A percentile compares a stretch with the other conserved stretches of the same genome.
These are phyloP conservation scores for Trichophaea hybrida DNA, from an alignment of 2,329 filamentous ascomycete genomes.

Conservation along the genomic window DNA sequence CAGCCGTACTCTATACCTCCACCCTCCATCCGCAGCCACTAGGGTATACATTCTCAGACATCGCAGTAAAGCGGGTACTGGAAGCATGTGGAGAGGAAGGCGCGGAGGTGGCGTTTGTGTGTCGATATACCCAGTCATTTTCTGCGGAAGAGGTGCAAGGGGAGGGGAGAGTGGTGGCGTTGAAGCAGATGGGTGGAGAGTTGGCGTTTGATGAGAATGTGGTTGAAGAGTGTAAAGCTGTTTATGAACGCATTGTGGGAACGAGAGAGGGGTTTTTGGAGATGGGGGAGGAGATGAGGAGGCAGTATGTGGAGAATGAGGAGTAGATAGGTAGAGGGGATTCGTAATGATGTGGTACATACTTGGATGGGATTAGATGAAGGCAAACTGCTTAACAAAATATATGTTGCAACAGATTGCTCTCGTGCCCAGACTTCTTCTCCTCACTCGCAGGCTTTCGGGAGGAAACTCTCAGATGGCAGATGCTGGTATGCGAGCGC, in stretches of 20 bases:
- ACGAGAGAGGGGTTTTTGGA: slow-evolving; percentile 17
- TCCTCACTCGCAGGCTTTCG: too few relatives aligned
- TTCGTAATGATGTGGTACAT: too few relatives aligned
- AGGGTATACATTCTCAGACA: neutral
- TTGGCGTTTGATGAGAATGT: slow-evolving; percentile 14
- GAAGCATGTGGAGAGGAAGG: neutral
- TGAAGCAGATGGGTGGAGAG: slow-evolving; percentile 4
- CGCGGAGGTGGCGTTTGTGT: neutral
- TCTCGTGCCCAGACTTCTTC: too few relatives aligned
- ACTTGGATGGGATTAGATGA: too few relatives aligned
- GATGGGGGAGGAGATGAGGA: slow-evolving; percentile 4
- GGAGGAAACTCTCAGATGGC: too few relatives aligned
- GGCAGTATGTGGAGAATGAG: neutral
- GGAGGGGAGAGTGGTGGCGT: slow-evolving; percentile 2
- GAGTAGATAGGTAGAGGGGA: neutral
- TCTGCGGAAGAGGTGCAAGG: neutral
- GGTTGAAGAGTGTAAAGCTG: slow-evolving; percentile 10
- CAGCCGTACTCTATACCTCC: neutral
- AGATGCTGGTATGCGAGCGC: too few relatives aligned
- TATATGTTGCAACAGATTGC: too few relatives aligned
- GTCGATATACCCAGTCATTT: neutral
- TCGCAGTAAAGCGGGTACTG: neutral
- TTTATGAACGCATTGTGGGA: slow-evolving; percentile 14
- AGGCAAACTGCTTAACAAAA: too few relatives aligned
- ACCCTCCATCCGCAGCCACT: neutral